A percentile compares a stretch with the other conserved stretches of the same genome.
Evolutionary conservation across 495 filamentous ascomycete genomes (phyloP).

Genomic region (Aspergillus sclerotiicarbonarius): DNA sequence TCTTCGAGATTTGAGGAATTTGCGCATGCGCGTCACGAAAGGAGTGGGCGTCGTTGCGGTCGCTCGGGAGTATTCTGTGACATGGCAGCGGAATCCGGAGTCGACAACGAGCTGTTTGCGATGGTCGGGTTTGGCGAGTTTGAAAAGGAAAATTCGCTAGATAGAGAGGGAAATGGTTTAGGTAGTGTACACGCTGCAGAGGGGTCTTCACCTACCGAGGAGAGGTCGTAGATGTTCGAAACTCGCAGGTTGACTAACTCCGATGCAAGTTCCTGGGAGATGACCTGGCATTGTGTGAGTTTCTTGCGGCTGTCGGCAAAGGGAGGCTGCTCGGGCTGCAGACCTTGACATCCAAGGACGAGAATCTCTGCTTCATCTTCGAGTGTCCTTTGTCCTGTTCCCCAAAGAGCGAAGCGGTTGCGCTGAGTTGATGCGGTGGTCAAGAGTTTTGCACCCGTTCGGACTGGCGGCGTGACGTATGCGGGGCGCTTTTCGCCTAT

Average conservation of each 20-base stretch:
- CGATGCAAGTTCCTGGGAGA: conserved; percentile 83
- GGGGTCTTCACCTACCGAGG: conserved; percentile 53
- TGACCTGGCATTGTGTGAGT: conserved; percentile 59
- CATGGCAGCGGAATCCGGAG: conserved; percentile 92
- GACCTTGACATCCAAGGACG: conserved; percentile 87
- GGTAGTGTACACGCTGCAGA: neutral
- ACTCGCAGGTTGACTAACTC: conserved; percentile 75
- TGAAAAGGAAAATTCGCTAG: conserved; percentile 89
- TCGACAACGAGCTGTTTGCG: conserved; percentile 89
- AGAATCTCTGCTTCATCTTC: conserved; percentile 97
- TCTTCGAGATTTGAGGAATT: conserved; percentile 80
- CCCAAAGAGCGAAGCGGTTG: conserved; percentile 8
- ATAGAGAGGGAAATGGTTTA: neutral
- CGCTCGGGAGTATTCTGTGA: conserved; percentile 82
- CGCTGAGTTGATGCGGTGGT: conserved; percentile 11
- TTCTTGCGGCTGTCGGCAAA: neutral
- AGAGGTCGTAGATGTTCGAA: conserved; percentile 93
- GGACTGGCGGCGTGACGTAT: conserved; percentile 43
- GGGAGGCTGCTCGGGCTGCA: neutral
- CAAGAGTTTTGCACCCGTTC: conserved; percentile 30
- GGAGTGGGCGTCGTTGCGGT: conserved; percentile 77
- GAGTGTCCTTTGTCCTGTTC: neutral
- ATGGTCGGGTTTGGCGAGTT: conserved; percentile 79
- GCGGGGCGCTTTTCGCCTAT: conserved; percentile 35
- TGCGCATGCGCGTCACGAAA: conserved; percentile 82